These are phyloP conservation scores for Candida sp. DNA, from an alignment of 1,139 yeast species.

Conservation along the genomic window DNA sequence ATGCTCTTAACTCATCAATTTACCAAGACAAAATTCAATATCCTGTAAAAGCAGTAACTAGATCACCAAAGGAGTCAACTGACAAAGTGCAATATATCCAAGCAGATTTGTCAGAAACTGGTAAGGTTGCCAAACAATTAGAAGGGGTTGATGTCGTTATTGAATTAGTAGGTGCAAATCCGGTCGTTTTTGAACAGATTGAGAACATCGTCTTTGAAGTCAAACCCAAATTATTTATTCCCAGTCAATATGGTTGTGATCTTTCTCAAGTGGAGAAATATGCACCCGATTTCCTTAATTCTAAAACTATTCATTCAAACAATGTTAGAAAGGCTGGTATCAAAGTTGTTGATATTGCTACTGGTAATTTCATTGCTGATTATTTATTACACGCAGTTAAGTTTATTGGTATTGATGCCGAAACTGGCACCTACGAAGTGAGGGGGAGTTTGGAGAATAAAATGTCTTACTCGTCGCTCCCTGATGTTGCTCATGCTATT, in stretches of 20 bases:
- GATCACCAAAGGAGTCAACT: slow-evolving; percentile 32
- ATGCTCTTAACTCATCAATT: slow-evolving; percentile 39
- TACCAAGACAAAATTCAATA: slow-evolving; percentile 40
- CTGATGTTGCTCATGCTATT: slow-evolving; percentile 48
- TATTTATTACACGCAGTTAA: slow-evolving; percentile 31
- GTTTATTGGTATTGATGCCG: slow-evolving; percentile 36
- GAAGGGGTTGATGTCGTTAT: slow-evolving; percentile 50
- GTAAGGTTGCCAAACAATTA: slow-evolving; percentile 27
- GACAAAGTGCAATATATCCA: slow-evolving; percentile 38
- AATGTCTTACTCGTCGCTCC: slow-evolving; percentile 28
- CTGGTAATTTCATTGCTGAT: slow-evolving; percentile 39
- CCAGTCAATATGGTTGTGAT: slow-evolving; percentile 62
- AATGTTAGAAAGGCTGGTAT: slow-evolving; percentile 42
- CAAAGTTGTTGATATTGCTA: slow-evolving; percentile 48
- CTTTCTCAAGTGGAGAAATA: slow-evolving; percentile 6
- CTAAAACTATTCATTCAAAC: slow-evolving; percentile 37
- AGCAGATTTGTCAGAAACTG: slow-evolving; percentile 23
- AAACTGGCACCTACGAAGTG: slow-evolving; percentile 30
- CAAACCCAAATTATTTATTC: slow-evolving; percentile 53
- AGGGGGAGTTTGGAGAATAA: slow-evolving; percentile 39
- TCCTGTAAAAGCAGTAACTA: slow-evolving; percentile 52
- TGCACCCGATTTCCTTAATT: slow-evolving; percentile 31
- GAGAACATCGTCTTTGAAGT: slow-evolving; percentile 34
- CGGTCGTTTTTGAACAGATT: slow-evolving; percentile 18
- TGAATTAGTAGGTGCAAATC: slow-evolving; percentile 34